Evolutionary conservation across 164 flowering plant species (phyloP), one percentile per base, ranked within the genome.

Genomic region (Litsea cubeba): DNA sequence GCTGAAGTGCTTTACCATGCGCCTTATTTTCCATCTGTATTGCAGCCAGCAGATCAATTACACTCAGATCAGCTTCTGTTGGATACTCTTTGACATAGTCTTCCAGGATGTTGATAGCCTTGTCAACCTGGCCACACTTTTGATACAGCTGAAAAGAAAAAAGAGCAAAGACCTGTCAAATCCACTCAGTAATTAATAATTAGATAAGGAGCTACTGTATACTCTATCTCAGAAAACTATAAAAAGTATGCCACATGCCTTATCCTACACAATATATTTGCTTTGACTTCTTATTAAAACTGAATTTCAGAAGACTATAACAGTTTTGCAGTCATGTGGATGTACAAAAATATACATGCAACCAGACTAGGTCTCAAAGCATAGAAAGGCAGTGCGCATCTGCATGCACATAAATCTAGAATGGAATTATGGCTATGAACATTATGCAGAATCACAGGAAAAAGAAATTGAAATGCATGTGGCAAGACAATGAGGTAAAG

Each of bases 51-150:
- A 87, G 77, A 79, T 87, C 79, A 79, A 91, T 75, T 66, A 92
- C 83, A 78, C 82, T 75, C 23, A 84, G 68, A 84, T 88, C 86
- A 79, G 82, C 86, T 17, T 79, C 83, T 78, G 72, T 60, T 10
- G 78, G 74, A 77, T 84, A 83, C 71, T 73, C 77, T 50, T 79
- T 82, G 12, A 95, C 71, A 80, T 81, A 90, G 12, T 83, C 87
- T 78, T 87, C 97, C 78, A 95, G 79, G 76, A 90, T 76, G 67
- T 76, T 72, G 54, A 87, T 58, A 28, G 91, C 78, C 28, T 76
- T 88, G 65, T 90, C 94, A 69, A 63, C 68, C 76, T 87, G 89
- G 66, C 89, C 90, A 79, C 91, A 91, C 78, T 78, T 82, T 23
- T 71, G 76, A 76, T 86, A 87, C 77, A 92, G 81, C 91, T 87